Base-by-base conservation (phyloP, 768 basidiomycete species). In the Psilocybe sp. region DNA sequence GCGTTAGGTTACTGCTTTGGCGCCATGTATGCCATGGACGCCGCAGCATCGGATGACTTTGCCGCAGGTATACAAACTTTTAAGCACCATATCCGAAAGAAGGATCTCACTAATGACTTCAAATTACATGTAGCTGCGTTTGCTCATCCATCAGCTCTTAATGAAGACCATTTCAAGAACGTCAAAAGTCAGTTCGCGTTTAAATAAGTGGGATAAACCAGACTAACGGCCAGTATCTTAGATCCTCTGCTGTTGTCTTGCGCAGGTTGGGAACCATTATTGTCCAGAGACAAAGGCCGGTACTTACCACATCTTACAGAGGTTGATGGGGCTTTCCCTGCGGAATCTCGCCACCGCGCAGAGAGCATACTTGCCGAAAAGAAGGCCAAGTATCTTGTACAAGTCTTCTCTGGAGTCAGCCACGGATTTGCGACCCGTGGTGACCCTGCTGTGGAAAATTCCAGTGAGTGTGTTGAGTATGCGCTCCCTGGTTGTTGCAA, bases 1-100 rank as follows among this genome's bases (percentile, higher is more conserved):
- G 28, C 31, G 41, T 5, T 33, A 82, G 79, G 81, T 12, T 80
- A 80, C 54, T 84, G 78, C 52, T 82, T 81, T 50, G 80, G 80
- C 5, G 82, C 69, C 0, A 77, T 78, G 0, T 80, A 69, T 44
- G 70, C 70, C 6, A 68, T 80, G 43, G 67, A 78, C 3, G 64
- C 74, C 4, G 70, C 72, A 1, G 67, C 69, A 8, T 74, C 66
- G 1, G 73, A 77, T 44, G 66, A 71, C 39, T 55, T 79, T 12
- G 63, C 68, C 1, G 77, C 79, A 9, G 74, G 80, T 81, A 57
- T 28, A n/a, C n/a, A n/a, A n/a, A n/a, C n/a, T n/a, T n/a, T n/a
- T n/a, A n/a, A n/a, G n/a, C n/a, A 13, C 13, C 20, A 1, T 7
- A 12, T 28, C 39, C 18, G 14, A 16, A 13, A 23, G 19, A 15